Evolutionary conservation across 768 basidiomycete genomes (phyloP).

Genomic region (Kwoniella heveanensis): DNA sequence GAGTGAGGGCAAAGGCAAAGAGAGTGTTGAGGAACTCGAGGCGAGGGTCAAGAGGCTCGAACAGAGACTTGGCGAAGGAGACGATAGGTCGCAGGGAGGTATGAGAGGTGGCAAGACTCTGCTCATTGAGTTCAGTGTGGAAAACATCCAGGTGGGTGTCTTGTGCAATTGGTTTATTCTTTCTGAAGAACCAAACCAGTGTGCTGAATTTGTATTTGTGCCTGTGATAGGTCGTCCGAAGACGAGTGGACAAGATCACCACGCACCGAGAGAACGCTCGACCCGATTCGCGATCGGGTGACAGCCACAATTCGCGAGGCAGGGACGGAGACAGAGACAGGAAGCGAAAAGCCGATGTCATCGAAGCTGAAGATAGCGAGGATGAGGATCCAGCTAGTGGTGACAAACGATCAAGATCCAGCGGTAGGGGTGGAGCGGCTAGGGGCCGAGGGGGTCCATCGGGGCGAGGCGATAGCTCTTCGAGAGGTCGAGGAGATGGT

Average conservation of each 20-base stretch:
- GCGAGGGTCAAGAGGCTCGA: slow-evolving; percentile 66
- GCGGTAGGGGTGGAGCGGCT: background rate
- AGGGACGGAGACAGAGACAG: slow-evolving; percentile 7
- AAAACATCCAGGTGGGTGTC: slow-evolving; percentile 72
- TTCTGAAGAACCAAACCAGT: too few species aligned
- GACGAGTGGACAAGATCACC: slow-evolving; percentile 63
- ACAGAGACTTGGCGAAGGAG: slow-evolving; percentile 60
- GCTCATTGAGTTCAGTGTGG: slow-evolving; percentile 94
- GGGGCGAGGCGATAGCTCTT: slow-evolving; percentile 4
- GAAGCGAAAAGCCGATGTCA: slow-evolving; percentile 31
- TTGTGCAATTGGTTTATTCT: too few species aligned
- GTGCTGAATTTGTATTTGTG: too few species aligned
- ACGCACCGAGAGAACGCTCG: slow-evolving; percentile 31
- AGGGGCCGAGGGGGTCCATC: slow-evolving; percentile 15
- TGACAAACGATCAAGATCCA: slow-evolving; percentile 7
- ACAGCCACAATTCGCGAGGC: background rate
- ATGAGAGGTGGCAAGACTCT: slow-evolving; percentile 62
- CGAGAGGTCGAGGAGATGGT: slow-evolving; percentile 1
- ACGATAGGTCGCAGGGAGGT: slow-evolving; percentile 41
- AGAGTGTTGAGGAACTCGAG: slow-evolving; percentile 58
- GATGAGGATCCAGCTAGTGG: slow-evolving; percentile 36
- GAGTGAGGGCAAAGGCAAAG: slow-evolving; percentile 57
- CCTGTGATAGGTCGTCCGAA: slow-evolving; percentile 66
- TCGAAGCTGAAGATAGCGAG: slow-evolving; percentile 40
- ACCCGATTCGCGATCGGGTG: background rate